These are phyloP conservation scores for Chaetomium cochliodes DNA, from an alignment of 495 filamentous ascomycete genomes.

Conservation along the genomic window DNA sequence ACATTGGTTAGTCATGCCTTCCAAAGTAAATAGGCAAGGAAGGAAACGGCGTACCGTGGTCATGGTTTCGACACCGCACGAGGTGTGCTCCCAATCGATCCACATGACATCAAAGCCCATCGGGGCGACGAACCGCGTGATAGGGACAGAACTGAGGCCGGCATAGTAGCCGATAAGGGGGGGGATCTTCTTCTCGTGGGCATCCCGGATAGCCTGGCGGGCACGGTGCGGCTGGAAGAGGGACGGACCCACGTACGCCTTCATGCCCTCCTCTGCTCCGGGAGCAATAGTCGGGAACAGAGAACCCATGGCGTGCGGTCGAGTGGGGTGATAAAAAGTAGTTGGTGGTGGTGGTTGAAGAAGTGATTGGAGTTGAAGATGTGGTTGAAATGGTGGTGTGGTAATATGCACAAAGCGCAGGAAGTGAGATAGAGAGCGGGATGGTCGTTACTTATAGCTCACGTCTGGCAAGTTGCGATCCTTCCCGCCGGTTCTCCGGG, in stretches of 20 bases:
- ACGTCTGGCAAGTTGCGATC: too few species aligned
- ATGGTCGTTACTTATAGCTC: too few species aligned
- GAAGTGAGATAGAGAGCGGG: too few species aligned
- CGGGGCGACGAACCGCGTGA: constrained; percentile 39
- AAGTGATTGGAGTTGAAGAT: neutral
- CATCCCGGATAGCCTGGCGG: constrained; percentile 47
- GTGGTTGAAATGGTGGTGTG: neutral
- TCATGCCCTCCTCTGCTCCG: constrained; percentile 35
- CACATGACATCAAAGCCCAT: constrained; percentile 43
- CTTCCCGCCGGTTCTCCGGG: too few species aligned
- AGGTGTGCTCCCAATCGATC: constrained; percentile 50
- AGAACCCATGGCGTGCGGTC: constrained; percentile 21
- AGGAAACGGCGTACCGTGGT: constrained; percentile 30
- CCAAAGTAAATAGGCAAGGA: neutral
- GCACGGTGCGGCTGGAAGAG: constrained; percentile 47
- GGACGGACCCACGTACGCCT: constrained; percentile 41
- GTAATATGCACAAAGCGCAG: neutral
- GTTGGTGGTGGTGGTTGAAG: neutral
- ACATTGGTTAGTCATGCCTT: neutral
- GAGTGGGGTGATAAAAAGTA: too few species aligned
- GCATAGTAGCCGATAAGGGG: constrained; percentile 42
- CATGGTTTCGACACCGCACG: constrained; percentile 48
- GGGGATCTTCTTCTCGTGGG: constrained; percentile 44
- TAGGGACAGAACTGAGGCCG: constrained; percentile 38
- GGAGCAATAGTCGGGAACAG: neutral